A percentile compares a stretch with the other conserved stretches of the same genome.
phyloP scores from a whole-genome alignment of 2,329 filamentous ascomycete genomes.

The Dactylonectria estremocensis region DNA sequence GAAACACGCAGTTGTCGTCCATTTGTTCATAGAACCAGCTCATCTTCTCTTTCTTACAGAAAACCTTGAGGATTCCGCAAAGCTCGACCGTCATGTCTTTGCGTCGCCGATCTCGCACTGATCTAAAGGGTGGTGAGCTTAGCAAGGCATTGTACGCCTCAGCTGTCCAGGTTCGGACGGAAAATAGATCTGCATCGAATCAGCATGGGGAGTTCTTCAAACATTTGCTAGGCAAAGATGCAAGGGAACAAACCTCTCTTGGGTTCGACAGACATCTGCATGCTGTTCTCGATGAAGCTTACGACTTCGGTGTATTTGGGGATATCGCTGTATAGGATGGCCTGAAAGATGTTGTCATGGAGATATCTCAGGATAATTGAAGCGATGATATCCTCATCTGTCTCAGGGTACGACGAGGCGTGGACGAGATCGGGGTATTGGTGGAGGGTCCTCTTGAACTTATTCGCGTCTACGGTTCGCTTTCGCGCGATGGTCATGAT shows the following conservation, averaged over 20 bases:
- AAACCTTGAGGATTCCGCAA: conserved; percentile 47
- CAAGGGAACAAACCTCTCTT: conserved; percentile 52
- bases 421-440: conserved; percentile 52
- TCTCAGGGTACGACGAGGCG: conserved; percentile 53
- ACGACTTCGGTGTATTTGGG: conserved; percentile 46
- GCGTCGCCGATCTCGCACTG: conserved; percentile 42
- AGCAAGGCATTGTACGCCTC: conserved; percentile 56
- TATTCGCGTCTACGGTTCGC: conserved; percentile 45
- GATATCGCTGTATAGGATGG: conserved; percentile 49
- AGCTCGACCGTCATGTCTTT: conserved; percentile 50
- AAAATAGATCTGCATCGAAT: conserved; percentile 51
- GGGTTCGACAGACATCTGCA: conserved; percentile 55
- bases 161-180: conserved; percentile 56
- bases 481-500: conserved; percentile 42
- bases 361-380: conserved; percentile 55
- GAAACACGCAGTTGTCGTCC: conserved; percentile 50
- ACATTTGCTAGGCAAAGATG: background rate
- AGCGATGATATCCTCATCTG: conserved; percentile 56
- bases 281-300: conserved; percentile 53
- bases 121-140: conserved; percentile 49
- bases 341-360: conserved; percentile 55
- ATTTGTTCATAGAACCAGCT: conserved; percentile 43
- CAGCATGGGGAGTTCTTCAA: background rate
- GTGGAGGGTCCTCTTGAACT: conserved; percentile 47
- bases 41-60: conserved; percentile 46